Base-by-base conservation (phyloP, 2,329 filamentous ascomycete genomes). In the Neopestalotiopsis sp. region DNA sequence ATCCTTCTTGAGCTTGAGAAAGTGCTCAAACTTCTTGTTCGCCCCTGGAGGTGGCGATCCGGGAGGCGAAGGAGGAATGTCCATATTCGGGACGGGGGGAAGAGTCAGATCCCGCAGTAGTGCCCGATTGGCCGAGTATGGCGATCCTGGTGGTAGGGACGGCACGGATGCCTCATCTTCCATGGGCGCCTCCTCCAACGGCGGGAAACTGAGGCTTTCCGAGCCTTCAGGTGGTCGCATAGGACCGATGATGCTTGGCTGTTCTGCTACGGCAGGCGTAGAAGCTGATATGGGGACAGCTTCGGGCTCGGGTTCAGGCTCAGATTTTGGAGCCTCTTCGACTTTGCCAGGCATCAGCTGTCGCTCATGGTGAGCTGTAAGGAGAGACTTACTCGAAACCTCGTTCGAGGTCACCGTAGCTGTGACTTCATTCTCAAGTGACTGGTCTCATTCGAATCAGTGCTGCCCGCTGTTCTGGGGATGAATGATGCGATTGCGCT, bases 1-100 rank as follows among this genome's bases (percentile, higher is more conserved):
- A 71, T 91, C 89, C 75, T 89, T 90, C 81, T 96, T 96, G n/a
- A 95, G 85, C 61, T 89, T 85, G 0, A 95, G 86, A 73, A 96
- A 95, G 69, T 90, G 89, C 71, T 89, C 86, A 73, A 95, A 91
- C 74, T 94, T 94, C 73, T 87, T 86, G 65, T 87, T 90, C 13
- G 90, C 79, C 57, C 81, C 73, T 42, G 83, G 76, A 0, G 84
- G 81, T 12, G 88, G 88, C 2, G 88, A 88, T 30, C 88, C 88
- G 0, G 91, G 90, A 1, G 93, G 93, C 4, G 92, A 94, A 10
- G 88, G 85, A 0, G 93, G 93, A 70, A 96, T 94, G 73, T 90
- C 85, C 75, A 94, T 89, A 80, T 94, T 91, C 1, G 93, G 90
- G 4, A 90, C 80, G 2, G 89, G 85, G 2, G 93, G 93, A 58